Evolutionary conservation across 345 rosid species (phyloP), one percentile per base, ranked within the genome.

Genomic region (Citrus trifoliata): DNA sequence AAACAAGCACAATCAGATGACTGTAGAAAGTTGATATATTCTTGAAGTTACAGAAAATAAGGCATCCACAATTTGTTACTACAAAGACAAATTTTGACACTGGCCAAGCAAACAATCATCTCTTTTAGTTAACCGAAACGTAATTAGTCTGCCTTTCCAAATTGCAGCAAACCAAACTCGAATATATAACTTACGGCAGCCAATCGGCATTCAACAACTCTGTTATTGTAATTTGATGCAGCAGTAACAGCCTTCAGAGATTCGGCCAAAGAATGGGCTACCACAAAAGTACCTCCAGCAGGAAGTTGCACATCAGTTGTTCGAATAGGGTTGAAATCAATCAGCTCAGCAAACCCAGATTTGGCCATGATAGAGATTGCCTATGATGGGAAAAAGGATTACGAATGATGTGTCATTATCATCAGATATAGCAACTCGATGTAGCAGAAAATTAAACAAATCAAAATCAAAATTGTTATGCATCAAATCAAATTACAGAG

Each of bases 231-330:
- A 85, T 97, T 92, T 19, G 80, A 93, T 19, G 98, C 99, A 75
- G 99, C 98, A 32, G 99, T 94, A 76, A 97, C 95, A 19, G 99
- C 98, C 74, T 97, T 97, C 76, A 93, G 94, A 70, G 99, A 97
- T 78, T 94, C 97, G 30, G 98, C 96, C 78, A 97, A 90, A 67
- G 97, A 97, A 83, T 97, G 91, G 30, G 98, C 98, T 71, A 97
- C 93, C 32, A 97, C 90, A 84, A 97, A 97, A 78, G 91, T 93
- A 1, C 98, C 99, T 24, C 98, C 98, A 75, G 83, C 84, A 83
- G 98, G 99, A 86, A 94, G 98, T 86, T 94, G 80, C 80, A 96
- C 95, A 78, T 96, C 99, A 72, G 98, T 94, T 84, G 98, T 98
- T 21, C 89, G 90, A 67, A 97, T 89, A 76, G 99, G 99, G 76